Conservation (phyloP, 768 basidiomycete genomes). For the Daedaleopsis nitida region DNA sequence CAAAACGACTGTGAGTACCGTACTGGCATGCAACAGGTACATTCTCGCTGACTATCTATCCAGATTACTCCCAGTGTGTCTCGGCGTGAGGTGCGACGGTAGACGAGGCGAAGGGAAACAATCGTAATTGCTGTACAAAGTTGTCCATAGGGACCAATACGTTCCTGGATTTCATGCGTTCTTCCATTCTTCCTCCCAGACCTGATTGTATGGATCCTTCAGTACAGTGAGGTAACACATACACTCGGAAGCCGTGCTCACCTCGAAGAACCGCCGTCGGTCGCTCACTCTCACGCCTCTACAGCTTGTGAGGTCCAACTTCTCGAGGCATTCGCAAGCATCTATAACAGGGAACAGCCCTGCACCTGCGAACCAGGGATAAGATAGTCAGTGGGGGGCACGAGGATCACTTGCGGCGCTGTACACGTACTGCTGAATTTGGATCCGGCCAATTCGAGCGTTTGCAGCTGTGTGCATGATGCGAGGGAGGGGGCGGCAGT, state of each 20-base stretch:
- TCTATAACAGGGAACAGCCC: constrained; percentile 62
- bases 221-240: background rate
- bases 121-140: background rate
- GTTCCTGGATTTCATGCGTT: constrained; percentile 3
- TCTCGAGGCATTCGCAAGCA: constrained; percentile 51
- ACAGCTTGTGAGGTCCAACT: constrained; percentile 68
- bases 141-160: background rate
- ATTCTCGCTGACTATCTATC: background rate
- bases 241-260: constrained; percentile 17
- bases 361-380: constrained; percentile 37
- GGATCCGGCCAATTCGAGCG: constrained; percentile 57
- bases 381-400: background rate
- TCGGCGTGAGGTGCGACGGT: constrained; percentile 22
- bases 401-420: background rate
- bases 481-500: constrained; percentile 53
- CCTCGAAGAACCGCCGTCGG: constrained; percentile 70
- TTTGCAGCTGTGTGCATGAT: constrained; percentile 48
- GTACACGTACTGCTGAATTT: constrained; percentile 55
- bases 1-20: constrained; percentile 43
- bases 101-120: background rate
- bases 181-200: constrained; percentile 36
- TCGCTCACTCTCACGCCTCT: constrained; percentile 61
- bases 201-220: constrained; percentile 1
- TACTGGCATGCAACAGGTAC: background rate
- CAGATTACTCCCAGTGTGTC: constrained; percentile 51